Evolutionary conservation across 78 protist species (phyloP).

Genomic region (Tieghemostelium lacteum): DNA sequence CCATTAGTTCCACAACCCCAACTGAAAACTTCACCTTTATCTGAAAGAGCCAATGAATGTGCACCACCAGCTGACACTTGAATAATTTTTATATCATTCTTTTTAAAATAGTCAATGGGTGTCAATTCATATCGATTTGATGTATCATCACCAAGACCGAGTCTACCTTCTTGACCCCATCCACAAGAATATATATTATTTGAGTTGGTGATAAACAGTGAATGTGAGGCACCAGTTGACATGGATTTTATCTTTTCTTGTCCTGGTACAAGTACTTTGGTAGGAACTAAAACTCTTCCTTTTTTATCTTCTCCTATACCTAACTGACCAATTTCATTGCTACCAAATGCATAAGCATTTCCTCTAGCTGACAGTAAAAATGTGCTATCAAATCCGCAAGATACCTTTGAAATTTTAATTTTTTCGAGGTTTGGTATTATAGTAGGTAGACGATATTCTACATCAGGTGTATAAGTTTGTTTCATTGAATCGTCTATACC

Average conservation of each 20-base stretch:
- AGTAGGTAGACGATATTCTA: conserved; percentile 32
- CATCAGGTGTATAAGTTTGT: conserved; percentile 23
- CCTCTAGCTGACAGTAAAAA: conserved; percentile 61
- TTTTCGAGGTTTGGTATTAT: conserved; percentile 31
- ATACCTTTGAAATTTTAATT: conserved; percentile 47
- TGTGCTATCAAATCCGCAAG: conserved; percentile 61
- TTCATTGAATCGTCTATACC: not conserved
- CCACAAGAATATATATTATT: conserved; percentile 50
- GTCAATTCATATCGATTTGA: conserved; percentile 30
- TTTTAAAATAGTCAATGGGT: not conserved
- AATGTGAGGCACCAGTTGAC: conserved; percentile 54
- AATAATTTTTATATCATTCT: conserved; percentile 20
- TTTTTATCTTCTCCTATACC: conserved; percentile 35
- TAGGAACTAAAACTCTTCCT: conserved; percentile 37
- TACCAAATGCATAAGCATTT: conserved; percentile 67
- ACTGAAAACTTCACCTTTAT: conserved; percentile 15
- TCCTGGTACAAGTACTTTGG: conserved; percentile 1
- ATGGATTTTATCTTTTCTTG: conserved; percentile 15
- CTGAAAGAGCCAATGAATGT: conserved; percentile 19
- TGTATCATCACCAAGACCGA: conserved; percentile 59
- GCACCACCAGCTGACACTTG: conserved; percentile 63
- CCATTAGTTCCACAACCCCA: conserved; percentile 73
- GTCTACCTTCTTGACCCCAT: conserved; percentile 66
- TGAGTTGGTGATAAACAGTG: conserved; percentile 16
- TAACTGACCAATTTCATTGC: conserved; percentile 40